Conservation (phyloP, 805 yeast genomes). For the Lipomyces orientalis region DNA sequence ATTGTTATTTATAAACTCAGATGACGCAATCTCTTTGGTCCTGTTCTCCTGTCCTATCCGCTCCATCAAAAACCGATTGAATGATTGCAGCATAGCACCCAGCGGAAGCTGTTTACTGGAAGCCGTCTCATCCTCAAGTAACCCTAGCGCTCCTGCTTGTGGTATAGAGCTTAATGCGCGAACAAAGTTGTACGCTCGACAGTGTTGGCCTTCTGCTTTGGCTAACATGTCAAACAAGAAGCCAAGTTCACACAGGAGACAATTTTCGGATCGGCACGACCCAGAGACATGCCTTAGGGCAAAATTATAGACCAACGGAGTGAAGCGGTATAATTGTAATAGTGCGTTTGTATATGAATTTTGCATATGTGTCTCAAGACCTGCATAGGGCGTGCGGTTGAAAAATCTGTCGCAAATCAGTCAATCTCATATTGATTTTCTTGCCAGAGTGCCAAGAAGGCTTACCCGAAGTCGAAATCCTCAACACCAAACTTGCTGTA, state of each 20-base stretch:
- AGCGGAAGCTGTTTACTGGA: slow-evolving; percentile 19
- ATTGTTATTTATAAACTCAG: slow-evolving; percentile 8
- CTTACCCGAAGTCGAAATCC: slow-evolving; percentile 80
- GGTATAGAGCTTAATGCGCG: slow-evolving; percentile 54
- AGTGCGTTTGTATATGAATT: slow-evolving; percentile 79
- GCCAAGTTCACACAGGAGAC: slow-evolving; percentile 80
- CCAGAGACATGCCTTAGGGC: slow-evolving; percentile 61
- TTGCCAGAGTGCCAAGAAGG: not conserved
- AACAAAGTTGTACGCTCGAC: slow-evolving; percentile 82
- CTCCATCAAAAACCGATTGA: slow-evolving; percentile 64
- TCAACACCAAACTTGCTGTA: slow-evolving; percentile 91
- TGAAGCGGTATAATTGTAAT: slow-evolving; percentile 78
- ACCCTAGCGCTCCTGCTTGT: slow-evolving; percentile 59
- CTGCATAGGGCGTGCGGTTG: slow-evolving; percentile 75
- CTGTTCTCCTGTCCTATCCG: slow-evolving; percentile 50
- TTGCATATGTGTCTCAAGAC: slow-evolving; percentile 86
- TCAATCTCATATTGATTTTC: not conserved
- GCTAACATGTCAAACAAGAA: slow-evolving; percentile 89
- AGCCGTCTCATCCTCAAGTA: slow-evolving; percentile 54
- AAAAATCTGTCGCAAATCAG: slow-evolving; percentile 52
- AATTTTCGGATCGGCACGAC: slow-evolving; percentile 52
- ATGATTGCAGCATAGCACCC: slow-evolving; percentile 53
- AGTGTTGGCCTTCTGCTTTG: slow-evolving; percentile 77
- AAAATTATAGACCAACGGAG: slow-evolving; percentile 72
- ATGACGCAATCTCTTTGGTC: slow-evolving; percentile 48